A percentile compares a stretch with the other conserved stretches of the same genome.
Conservation (phyloP, 345 rosid species). For the Erucastrum elatum region DNA sequence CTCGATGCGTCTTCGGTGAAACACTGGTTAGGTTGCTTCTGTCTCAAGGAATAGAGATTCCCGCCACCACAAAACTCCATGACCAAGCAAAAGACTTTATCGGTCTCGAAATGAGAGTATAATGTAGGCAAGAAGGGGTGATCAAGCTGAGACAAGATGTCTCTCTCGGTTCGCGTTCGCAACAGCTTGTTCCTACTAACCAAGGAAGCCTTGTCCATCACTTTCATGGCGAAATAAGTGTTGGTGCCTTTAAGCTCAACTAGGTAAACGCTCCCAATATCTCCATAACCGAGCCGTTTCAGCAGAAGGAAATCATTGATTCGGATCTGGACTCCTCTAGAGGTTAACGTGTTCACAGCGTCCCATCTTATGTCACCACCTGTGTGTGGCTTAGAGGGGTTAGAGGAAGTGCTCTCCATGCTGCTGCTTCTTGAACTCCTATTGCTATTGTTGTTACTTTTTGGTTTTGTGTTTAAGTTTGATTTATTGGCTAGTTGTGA, state of each 20-base stretch:
- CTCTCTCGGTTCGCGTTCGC: slow-evolving; percentile 67
- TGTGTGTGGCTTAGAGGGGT: slow-evolving; percentile 76
- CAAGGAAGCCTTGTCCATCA: slow-evolving; percentile 78
- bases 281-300: slow-evolving; percentile 88
- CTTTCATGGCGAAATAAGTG: slow-evolving; percentile 75
- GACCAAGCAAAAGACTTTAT: slow-evolving; percentile 63
- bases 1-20: slow-evolving; percentile 73
- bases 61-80: slow-evolving; percentile 86
- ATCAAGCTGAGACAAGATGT: slow-evolving; percentile 65
- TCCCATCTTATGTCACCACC: slow-evolving; percentile 92
- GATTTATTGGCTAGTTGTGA: slow-evolving; percentile 19
- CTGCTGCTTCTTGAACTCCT: slow-evolving; percentile 54
- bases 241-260: slow-evolving; percentile 72
- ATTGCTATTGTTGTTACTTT: slow-evolving; percentile 26
- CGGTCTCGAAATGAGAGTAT: slow-evolving; percentile 69
- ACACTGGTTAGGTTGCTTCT: slow-evolving; percentile 64
- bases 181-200: slow-evolving; percentile 84
- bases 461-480: slow-evolving; percentile 15
- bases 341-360: slow-evolving; percentile 53
- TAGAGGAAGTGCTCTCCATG: slow-evolving; percentile 60
- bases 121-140: slow-evolving; percentile 71
- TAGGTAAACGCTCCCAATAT: slow-evolving; percentile 76
- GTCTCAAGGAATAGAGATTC: slow-evolving; percentile 74
- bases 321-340: slow-evolving; percentile 57
- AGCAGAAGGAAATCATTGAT: slow-evolving; percentile 74